A percentile compares a stretch with the other conserved stretches of the same genome.
phyloP scores from a whole-genome alignment of 768 basidiomycete species.

The Russula dissimulans region DNA sequence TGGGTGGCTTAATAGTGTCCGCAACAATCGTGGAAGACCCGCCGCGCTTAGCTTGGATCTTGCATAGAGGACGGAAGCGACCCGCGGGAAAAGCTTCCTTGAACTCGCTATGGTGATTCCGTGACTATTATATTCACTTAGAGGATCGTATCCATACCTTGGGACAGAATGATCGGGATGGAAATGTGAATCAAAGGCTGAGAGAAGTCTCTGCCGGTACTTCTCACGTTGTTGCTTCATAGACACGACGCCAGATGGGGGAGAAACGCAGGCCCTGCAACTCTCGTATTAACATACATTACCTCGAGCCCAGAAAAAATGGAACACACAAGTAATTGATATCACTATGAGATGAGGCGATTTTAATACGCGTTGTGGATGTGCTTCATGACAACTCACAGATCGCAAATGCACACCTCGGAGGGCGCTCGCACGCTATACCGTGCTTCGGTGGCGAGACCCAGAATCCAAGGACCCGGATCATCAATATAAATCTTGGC shows the following conservation, averaged over 20 bases:
- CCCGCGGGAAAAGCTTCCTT: conserved; percentile 93
- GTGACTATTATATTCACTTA: neutral
- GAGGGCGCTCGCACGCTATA: conserved; percentile 65
- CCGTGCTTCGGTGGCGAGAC: conserved; percentile 75
- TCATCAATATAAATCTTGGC: conserved; percentile 92
- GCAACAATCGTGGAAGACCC: conserved; percentile 74
- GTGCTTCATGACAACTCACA: conserved; percentile 39
- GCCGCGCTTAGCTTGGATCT: conserved; percentile 78
- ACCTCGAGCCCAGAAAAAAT: conserved; percentile 10
- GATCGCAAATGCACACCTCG: conserved; percentile 82
- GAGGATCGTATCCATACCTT: conserved; percentile 33
- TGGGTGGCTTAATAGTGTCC: conserved; percentile 82
- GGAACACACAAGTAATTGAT: conserved; percentile 66
- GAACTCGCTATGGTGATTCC: conserved; percentile 54
- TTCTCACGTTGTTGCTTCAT: conserved; percentile 72
- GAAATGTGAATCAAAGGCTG: conserved; percentile 78
- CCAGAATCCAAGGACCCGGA: conserved; percentile 95
- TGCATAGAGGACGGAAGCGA: conserved; percentile 83
- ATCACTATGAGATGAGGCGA: conserved; percentile 38
- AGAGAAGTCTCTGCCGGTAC: conserved; percentile 61
- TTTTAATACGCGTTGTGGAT: neutral
- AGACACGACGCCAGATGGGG: conserved; percentile 67
- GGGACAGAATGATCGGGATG: conserved; percentile 84
- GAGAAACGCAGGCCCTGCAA: conserved; percentile 64
- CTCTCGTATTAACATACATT: neutral